A percentile compares a stretch with the other conserved stretches of the same genome.
Evolutionary conservation across 768 basidiomycete species (phyloP).

Genomic region (Naganishia randhawae): DNA sequence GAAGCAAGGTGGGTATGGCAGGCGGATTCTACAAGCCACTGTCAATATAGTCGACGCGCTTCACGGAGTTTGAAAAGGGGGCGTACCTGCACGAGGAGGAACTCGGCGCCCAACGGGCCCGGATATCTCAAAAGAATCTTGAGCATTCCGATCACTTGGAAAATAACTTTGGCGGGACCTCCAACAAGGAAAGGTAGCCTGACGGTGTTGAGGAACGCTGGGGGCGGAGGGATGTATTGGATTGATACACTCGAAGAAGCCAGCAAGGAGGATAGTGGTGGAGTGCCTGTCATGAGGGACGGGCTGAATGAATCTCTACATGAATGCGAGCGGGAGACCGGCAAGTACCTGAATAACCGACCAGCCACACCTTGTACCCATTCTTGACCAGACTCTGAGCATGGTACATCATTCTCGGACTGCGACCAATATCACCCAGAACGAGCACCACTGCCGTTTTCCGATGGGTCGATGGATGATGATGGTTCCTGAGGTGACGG

Average conservation of each 20-base stretch:
- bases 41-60: background rate
- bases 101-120: slow-evolving; percentile 61
- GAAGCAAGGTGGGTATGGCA: slow-evolving; percentile 83
- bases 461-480: slow-evolving; percentile 31
- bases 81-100: slow-evolving; percentile 80
- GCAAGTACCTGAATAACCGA: slow-evolving; percentile 74
- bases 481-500: slow-evolving; percentile 3
- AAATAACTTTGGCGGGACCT: slow-evolving; percentile 74
- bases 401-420: slow-evolving; percentile 98
- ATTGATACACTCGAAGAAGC: slow-evolving; percentile 64
- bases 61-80: background rate
- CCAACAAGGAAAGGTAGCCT: slow-evolving; percentile 59
- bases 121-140: slow-evolving; percentile 61
- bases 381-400: slow-evolving; percentile 82
- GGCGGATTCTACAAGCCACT: slow-evolving; percentile 73
- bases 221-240: slow-evolving; percentile 65
- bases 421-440: slow-evolving; percentile 90
- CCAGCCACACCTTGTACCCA: slow-evolving; percentile 70
- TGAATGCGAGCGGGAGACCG: background rate
- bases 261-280: slow-evolving; percentile 68
- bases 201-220: slow-evolving; percentile 60
- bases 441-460: slow-evolving; percentile 80
- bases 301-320: slow-evolving; percentile 35
- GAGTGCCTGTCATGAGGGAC: slow-evolving; percentile 61
- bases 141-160: slow-evolving; percentile 66